Evolutionary conservation across 805 yeast genomes (phyloP).

Genomic region (Candida methanosorbosa): DNA sequence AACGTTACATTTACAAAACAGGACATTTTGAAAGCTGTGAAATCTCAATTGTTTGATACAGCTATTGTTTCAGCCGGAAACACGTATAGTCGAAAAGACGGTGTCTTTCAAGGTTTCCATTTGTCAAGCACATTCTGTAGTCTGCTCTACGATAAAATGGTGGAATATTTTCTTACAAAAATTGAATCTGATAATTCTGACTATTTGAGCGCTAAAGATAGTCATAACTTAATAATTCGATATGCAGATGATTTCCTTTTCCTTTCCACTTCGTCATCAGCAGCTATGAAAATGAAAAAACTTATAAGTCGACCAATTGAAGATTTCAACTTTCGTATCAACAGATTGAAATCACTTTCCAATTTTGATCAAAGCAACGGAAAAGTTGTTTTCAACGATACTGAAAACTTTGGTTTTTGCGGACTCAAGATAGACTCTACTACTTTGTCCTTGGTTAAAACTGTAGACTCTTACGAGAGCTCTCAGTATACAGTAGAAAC

Average conservation of each 20-base stretch:
- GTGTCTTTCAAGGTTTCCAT: slow-evolving; percentile 81
- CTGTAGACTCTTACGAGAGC: slow-evolving; percentile 11
- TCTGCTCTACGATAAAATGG: slow-evolving; percentile 55
- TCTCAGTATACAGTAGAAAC: background rate
- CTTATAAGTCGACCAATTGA: slow-evolving; percentile 28
- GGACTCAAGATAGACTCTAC: slow-evolving; percentile 29
- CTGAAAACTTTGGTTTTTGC: too few relatives aligned
- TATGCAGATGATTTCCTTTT: slow-evolving; percentile 82
- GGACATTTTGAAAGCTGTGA: slow-evolving; percentile 37
- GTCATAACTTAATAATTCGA: too few relatives aligned
- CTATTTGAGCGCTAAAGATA: too few relatives aligned
- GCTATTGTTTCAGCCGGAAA: slow-evolving; percentile 29
- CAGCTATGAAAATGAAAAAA: slow-evolving; percentile 22
- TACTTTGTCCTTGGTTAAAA: slow-evolving; percentile 28
- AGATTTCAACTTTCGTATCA: slow-evolving; percentile 33
- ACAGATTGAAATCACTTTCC: slow-evolving; percentile 27
- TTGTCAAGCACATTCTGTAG: slow-evolving; percentile 72
- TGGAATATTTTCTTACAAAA: slow-evolving; percentile 18
- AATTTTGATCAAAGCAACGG: slow-evolving; percentile 9
- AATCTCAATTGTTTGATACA: slow-evolving; percentile 46
- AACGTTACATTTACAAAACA: slow-evolving; percentile 27
- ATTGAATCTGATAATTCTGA: too few relatives aligned
- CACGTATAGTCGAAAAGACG: slow-evolving; percentile 44
- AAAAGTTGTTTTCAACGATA: too few relatives aligned
- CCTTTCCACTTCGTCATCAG: slow-evolving; percentile 35